Evolutionary conservation across 352 stramenopile species (phyloP).

Genomic region (Globisporangium megalacanthum): DNA sequence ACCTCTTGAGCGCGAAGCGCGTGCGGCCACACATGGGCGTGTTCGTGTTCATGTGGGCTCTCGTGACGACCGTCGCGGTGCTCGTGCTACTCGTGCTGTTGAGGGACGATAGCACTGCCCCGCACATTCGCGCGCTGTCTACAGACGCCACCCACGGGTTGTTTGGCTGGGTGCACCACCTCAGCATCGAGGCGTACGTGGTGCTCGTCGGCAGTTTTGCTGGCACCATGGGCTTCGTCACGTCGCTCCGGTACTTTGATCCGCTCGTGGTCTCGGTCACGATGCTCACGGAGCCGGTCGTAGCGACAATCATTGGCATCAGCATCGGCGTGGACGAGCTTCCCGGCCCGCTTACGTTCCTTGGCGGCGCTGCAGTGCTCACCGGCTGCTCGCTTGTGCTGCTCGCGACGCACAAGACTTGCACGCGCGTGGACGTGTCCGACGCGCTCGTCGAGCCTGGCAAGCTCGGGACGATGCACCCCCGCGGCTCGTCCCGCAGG

Average conservation of each 20-base stretch:
- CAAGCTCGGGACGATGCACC: background rate
- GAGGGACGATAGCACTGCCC: constrained; percentile 5
- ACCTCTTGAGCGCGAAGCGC: constrained; percentile 39
- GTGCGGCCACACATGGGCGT: constrained; percentile 31
- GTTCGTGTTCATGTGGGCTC: constrained; percentile 35
- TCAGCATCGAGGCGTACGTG: constrained; percentile 40
- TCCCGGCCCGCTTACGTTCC: constrained; percentile 30
- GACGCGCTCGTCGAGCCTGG: constrained; percentile 19
- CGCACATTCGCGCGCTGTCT: constrained; percentile 4
- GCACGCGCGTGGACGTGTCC: constrained; percentile 32
- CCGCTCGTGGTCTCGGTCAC: constrained; percentile 51
- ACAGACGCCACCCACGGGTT: constrained; percentile 20
- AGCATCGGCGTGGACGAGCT: constrained; percentile 28
- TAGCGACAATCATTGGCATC: constrained; percentile 44
- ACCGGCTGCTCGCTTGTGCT: constrained; percentile 40
- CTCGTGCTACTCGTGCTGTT: constrained; percentile 29
- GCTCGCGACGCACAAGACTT: constrained; percentile 25
- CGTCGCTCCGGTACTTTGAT: constrained; percentile 52
- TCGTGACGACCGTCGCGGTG: constrained; percentile 27
- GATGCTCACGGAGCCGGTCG: constrained; percentile 46
- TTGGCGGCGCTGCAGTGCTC: constrained; percentile 33
- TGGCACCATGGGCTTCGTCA: constrained; percentile 57
- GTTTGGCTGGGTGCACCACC: constrained; percentile 44
- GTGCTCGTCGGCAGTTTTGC: constrained; percentile 36
- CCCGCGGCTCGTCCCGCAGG: background rate